Evolutionary conservation across 2,329 filamentous ascomycete genomes (phyloP).

Genomic region (Fusarium abutilonis): DNA sequence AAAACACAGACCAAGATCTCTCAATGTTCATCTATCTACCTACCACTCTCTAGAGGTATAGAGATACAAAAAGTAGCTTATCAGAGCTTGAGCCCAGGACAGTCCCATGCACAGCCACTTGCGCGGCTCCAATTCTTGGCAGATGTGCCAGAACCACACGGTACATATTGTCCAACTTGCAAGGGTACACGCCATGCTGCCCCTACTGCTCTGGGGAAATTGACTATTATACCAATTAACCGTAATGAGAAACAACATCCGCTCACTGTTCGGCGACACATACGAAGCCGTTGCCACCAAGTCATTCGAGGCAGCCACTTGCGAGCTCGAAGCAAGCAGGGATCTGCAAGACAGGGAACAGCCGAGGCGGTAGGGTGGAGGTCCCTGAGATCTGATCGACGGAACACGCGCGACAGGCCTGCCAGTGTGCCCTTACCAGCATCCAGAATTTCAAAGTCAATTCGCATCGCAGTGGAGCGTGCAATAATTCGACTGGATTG

Average conservation of each 20-base stretch:
- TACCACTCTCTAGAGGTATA: too few relatives aligned
- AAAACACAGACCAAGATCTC: too few relatives aligned
- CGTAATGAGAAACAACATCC: slow-evolving; percentile 21
- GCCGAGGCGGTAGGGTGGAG: slow-evolving; percentile 41
- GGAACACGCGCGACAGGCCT: slow-evolving; percentile 39
- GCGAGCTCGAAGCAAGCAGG: slow-evolving; percentile 31
- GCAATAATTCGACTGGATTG: slow-evolving; percentile 8
- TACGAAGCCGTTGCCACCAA: slow-evolving; percentile 39
- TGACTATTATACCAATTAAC: slow-evolving; percentile 6
- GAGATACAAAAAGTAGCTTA: too few relatives aligned
- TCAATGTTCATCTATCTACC: too few relatives aligned
- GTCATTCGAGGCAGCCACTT: slow-evolving; percentile 21
- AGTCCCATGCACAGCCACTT: background rate
- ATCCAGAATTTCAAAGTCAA: slow-evolving; percentile 39
- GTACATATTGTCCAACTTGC: background rate
- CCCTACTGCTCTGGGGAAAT: slow-evolving; percentile 7
- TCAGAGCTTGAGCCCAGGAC: too few relatives aligned
- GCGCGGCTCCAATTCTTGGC: slow-evolving; percentile 10
- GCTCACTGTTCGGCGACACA: slow-evolving; percentile 25
- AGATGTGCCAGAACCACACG: background rate
- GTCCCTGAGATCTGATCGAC: slow-evolving; percentile 48
- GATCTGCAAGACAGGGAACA: slow-evolving; percentile 40
- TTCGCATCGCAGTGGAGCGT: slow-evolving; percentile 24
- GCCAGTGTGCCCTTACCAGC: slow-evolving; percentile 14
- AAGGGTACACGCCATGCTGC: slow-evolving; percentile 4